Evolutionary conservation across 1,139 yeast genomes (phyloP), one percentile per base, ranked within the genome.

Genomic region (Kodamaea plutei): DNA sequence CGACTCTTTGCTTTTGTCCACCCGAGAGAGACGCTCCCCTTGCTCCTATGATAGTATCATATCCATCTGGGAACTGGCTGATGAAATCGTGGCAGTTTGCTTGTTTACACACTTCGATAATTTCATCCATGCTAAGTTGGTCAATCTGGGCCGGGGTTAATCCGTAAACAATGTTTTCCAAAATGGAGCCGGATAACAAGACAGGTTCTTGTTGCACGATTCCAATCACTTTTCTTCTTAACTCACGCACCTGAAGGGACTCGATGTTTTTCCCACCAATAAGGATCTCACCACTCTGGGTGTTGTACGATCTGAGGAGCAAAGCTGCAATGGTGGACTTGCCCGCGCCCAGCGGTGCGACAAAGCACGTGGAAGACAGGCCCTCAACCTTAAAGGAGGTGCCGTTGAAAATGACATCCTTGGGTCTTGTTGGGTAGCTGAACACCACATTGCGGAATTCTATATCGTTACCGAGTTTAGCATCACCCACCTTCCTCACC

Each of bases 341-440:
- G 12, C 96, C 96, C 35, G 93, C 80, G 1, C 96, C 96, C 12
- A 95, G 84, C 10, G 91, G 84, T 1, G 96, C 96, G 10, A 87
- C 96, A 33, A 88, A 71, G 49, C 96, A 91, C 5, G 91, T 79
- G 37, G 87, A 84, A 33, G 87, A 80, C 10, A 91, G 88, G 4
- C 84, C 74, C 9, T 67, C 56, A 20, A 88, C 71, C 8, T 58
- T 64, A 32, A 88, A 70, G 23, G 72, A 62, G 47, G 88, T 69
- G n/a, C 75, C 73, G 14, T 77, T 57, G 51, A 89, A 79, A 10
- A 89, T 79, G 27, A 61, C 55, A 32, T 83, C 85, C 36, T 79
- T 75, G n/a, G 84, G 84, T 38, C 96, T 73, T 1, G 95, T 79
- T n/a, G 96, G 96, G 54, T 89, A 89, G 35, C 79, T 66, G 58